Evolutionary conservation across 768 basidiomycete species (phyloP), one percentile per base, ranked within the genome.

Genomic region (Calocera cornea): DNA sequence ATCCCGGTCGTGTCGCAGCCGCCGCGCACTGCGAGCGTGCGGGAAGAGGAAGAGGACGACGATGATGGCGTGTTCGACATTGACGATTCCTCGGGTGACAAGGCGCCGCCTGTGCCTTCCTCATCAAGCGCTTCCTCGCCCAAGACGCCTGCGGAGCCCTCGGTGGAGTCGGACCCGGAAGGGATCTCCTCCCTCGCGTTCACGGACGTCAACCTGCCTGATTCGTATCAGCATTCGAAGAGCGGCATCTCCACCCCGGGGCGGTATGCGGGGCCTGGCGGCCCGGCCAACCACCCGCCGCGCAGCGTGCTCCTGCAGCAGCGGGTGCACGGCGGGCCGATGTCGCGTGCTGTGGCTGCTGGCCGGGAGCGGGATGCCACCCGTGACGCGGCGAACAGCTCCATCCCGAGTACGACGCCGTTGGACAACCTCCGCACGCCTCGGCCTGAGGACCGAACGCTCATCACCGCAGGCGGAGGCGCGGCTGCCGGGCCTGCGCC

Each of bases 21-120:
- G 68, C 66, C 47, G 68, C 41, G 33, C 64, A 67, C 33, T 66
- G 69, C 27, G 68, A 29, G n/a, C 12, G 65, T 50, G 14, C 12
- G 70, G 1, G 76, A 76, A 1, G 78, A 78, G 2, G 79, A 80
- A 1, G 79, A 78, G 0, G 80, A 79, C 17, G 81, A 85, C 5
- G 86, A 87, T 31, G 86, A 84, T 40, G 90, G 92, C 74, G 84
- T 83, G 72, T 97, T 87, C 76, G 97, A 99, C 76, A 98, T 98
- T 65, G 90, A 97, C 72, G 95, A 97, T 77, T 88, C 88, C 22
- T 87, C 88, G 2, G 81, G 82, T 1, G 86, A 87, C 31, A 60
- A 60, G 54, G 27, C 11, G 54, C 54, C 54, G 24, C 14, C 54
- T 5, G 54, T 33, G 2, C 7, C 54, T 2, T 22, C 54, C 31